Evolutionary conservation across 805 yeast species (phyloP), one percentile per base, ranked within the genome.

Genomic region (Saccharomycopsis sp.): DNA sequence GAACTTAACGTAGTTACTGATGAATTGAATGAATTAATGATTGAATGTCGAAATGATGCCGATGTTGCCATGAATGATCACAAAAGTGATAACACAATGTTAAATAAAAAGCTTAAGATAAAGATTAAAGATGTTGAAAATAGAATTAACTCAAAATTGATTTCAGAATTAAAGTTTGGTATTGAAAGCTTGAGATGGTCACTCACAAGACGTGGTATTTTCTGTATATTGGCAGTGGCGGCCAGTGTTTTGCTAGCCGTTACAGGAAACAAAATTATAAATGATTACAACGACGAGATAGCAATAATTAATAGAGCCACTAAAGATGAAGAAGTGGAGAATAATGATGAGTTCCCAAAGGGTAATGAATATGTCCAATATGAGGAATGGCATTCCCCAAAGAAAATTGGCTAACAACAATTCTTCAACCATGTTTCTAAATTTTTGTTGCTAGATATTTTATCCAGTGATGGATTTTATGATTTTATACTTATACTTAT

Each of bases 171-270:
- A 59, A 77, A 86, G 57, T 81, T 93, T 0, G 93, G 87, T 45
- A 85, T 87, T 46, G 98, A 90, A 63, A 77, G 81, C 47, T 70
- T 90, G 50, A 71, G 97, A 55, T 90, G 98, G 98, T 87, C 86
- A 57, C 77, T 90, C 37, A 88, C 96, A 1, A 71, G 96, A 45
- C 75, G 93, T 59, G 97, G 97, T 7, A 66, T 93, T 27, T 68
- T 85, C 36, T 47, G 50, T 26, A 50, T 50, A n/a, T 33, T 50
- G 21, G 31, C 44, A 4, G 53, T 50, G 6, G 53, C 53, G 2
- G 51, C 49, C n/a, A 44, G 49, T 38, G 53, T 50, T 16, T 40
- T 50, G 22, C 17, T 50, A 13, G 44, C 49, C 3, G 51, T 50
- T n/a, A 50, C 51, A 4, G 44, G 46, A 21, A 33, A 44, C n/a